Evolutionary conservation across 1,139 yeast genomes (phyloP).

Genomic region (Taphrina confusa): DNA sequence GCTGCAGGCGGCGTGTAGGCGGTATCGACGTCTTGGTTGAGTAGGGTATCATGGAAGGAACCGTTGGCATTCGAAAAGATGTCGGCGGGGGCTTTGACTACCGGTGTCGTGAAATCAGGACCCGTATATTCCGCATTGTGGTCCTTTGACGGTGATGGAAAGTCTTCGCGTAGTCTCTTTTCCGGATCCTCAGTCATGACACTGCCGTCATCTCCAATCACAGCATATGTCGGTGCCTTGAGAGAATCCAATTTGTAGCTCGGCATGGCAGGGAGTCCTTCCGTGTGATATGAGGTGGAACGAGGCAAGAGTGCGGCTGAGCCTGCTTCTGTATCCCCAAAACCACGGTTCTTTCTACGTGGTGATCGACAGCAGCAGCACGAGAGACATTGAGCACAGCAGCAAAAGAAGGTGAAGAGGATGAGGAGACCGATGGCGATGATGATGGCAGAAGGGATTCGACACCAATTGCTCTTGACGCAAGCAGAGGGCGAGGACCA

Average conservation of each 20-base stretch:
- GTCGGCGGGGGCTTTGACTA: background rate
- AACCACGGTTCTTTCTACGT: slow-evolving; percentile 7
- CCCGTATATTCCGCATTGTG: background rate
- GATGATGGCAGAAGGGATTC: slow-evolving; percentile 33
- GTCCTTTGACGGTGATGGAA: slow-evolving; percentile 10
- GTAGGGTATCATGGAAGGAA: slow-evolving; percentile 10
- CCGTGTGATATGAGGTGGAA: slow-evolving; percentile 15
- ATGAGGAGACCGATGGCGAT: slow-evolving; percentile 37
- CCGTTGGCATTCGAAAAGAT: background rate
- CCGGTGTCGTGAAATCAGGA: slow-evolving; percentile 4
- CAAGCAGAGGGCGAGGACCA: slow-evolving; percentile 30
- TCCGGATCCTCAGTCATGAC: slow-evolving; percentile 29
- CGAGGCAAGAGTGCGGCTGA: slow-evolving; percentile 12
- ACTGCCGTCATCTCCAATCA: slow-evolving; percentile 33
- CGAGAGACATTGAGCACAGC: slow-evolving; percentile 31
- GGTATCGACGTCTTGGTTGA: background rate
- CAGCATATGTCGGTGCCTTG: slow-evolving; percentile 28
- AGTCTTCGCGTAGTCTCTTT: slow-evolving; percentile 17
- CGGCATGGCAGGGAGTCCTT: slow-evolving; percentile 29
- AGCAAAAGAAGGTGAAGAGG: slow-evolving; percentile 37
- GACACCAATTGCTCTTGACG: slow-evolving; percentile 30
- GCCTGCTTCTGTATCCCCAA: slow-evolving; percentile 14
- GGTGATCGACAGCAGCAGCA: slow-evolving; percentile 33
- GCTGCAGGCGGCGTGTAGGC: background rate
- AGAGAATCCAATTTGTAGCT: slow-evolving; percentile 22